Evolutionary conservation across 225 moss, liverwort and hornwort species (phyloP), one percentile per base, ranked within the genome.

Genomic region (Asterella californica): DNA sequence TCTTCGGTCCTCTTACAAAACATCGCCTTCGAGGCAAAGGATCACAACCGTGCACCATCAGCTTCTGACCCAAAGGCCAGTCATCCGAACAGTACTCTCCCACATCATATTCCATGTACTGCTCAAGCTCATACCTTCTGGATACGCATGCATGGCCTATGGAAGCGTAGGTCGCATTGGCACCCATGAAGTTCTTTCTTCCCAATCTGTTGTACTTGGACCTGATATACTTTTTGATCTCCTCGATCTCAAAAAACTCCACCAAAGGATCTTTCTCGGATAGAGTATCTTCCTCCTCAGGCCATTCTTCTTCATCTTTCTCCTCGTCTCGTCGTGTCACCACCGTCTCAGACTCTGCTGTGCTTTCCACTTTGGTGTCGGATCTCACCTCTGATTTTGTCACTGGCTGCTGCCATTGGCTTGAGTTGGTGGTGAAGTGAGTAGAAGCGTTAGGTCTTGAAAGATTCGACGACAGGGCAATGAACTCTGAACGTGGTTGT

Each of bases 101-200:
- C 36, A 87, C 87, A 19, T 89, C 77, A 76, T 89, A 87, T 15
- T 92, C 89, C 91, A 92, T 92, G 79, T 92, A 92, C 82, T 86
- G 83, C 83, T 92, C 92, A 29, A 92, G 80, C 11, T 91, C 84
- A 30, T 66, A 62, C 83, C 87, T 90, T 42, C 73, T 80, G 9
- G 81, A 70, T 9, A 90, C 88, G 11, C 92, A 92, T 9, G 88
- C 88, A 48, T 88, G 92, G 14, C 92, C 91, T 73, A 92, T 87
- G 0, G 88, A 63, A 37, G 84, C 90, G 22, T 83, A 91, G 1
- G 88, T 92, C 46, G 91, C 91, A 74, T 88, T 92, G 22, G 90
- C 83, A 22, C 92, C 92, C 92, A 92, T 91, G 55, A 90, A 92
- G 75, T 92, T 92, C 86, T 90, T 90, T 21, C 24, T 62, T 7